A percentile compares a stretch with the other conserved stretches of the same genome.
phyloP scores from a whole-genome alignment of 2,329 filamentous ascomycete species.

The Dactylellina parvicollis region DNA sequence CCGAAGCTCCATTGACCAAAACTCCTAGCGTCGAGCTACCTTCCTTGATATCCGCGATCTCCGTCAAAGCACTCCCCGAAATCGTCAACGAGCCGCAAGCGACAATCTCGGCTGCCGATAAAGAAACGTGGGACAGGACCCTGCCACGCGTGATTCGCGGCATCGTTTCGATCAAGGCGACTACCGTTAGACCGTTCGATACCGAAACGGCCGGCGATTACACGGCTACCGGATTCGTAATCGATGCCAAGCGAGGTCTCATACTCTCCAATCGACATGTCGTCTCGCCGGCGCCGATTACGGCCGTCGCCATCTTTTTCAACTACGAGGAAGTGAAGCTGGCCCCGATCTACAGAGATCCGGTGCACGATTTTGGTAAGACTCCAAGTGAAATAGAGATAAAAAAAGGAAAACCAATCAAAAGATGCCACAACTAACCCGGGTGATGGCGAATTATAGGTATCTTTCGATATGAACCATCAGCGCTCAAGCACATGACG shows the following conservation, averaged over 20 bases:
- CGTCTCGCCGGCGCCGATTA: conserved; percentile 58
- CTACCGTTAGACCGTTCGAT: conserved; percentile 58
- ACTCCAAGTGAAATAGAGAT: not conserved
- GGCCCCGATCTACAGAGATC: conserved; percentile 58
- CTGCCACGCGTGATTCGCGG: conserved; percentile 57
- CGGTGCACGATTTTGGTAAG: conserved; percentile 58
- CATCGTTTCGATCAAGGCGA: conserved; percentile 58
- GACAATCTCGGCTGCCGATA: conserved; percentile 55
- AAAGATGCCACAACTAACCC: not conserved
- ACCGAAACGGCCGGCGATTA: conserved; percentile 58
- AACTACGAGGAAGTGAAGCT: conserved; percentile 59
- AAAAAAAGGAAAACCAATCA: not conserved
- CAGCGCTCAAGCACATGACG: conserved; percentile 57
- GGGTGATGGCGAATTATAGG: conserved; percentile 1
- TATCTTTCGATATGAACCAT: conserved; percentile 58
- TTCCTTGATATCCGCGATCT: conserved; percentile 49
- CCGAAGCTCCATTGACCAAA: conserved; percentile 47
- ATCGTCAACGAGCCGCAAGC: conserved; percentile 52
- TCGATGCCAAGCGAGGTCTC: conserved; percentile 57
- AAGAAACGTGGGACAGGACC: conserved; percentile 59
- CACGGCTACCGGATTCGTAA: conserved; percentile 58
- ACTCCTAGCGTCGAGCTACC: conserved; percentile 44
- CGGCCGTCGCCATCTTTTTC: conserved; percentile 58
- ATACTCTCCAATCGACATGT: conserved; percentile 59
- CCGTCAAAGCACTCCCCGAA: conserved; percentile 47